Percentiles rank a stretch among this genome's conserved stretches.
Conservation (phyloP, 75 land plant species). For the Cupressus sempervirens region DNA sequence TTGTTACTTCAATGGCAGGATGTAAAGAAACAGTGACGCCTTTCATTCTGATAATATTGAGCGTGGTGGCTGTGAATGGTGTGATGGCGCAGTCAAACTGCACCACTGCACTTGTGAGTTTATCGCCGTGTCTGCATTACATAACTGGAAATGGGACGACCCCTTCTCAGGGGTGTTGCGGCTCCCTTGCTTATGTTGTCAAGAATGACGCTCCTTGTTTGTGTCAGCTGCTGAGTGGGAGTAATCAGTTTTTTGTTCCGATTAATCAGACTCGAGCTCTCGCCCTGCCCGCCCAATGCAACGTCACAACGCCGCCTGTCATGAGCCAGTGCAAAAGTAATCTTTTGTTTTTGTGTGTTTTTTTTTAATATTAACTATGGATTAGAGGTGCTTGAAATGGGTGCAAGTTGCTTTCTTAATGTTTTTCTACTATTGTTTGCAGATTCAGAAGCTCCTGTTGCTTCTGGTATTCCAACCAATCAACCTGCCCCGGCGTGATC, state of each 20-base stretch:
- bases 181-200: slow-evolving; percentile 14
- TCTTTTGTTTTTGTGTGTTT: no score
- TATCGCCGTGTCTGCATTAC: slow-evolving; percentile 14
- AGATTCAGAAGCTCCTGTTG: no score
- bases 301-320: neutral
- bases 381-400: no score
- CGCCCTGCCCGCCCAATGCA: neutral
- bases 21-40: no score
- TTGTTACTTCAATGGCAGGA: no score
- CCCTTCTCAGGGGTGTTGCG: neutral
- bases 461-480: no score
- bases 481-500: no score
- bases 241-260: neutral
- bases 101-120: neutral
- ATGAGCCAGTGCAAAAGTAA: neutral
- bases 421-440: no score
- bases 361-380: no score
- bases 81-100: neutral
- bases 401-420: no score
- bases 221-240: slow-evolving; percentile 17
- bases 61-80: no score
- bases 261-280: neutral
- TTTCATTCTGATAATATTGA: no score
- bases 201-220: slow-evolving; percentile 15
- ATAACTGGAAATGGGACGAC: neutral